A percentile compares a stretch with the other conserved stretches of the same genome.
Conservation (phyloP, 1,284 basidiomycete species). For the Xanthoconium separans region DNA sequence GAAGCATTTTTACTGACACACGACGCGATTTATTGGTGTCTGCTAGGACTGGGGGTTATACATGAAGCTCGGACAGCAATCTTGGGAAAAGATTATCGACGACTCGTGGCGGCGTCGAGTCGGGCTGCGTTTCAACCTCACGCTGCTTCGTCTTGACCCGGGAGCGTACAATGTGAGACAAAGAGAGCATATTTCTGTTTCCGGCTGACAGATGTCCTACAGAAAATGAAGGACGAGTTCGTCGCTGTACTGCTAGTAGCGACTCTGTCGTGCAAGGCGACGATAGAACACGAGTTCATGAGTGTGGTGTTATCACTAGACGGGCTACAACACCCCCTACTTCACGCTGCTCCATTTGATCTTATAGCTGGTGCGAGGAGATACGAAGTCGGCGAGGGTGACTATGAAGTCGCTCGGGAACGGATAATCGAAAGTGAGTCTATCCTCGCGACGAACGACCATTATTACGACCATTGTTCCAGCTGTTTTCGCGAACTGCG, state of each 20-base stretch:
- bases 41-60: conserved; percentile 65
- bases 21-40: conserved; percentile 3
- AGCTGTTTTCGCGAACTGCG: conserved; percentile 28
- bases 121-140: conserved; percentile 68
- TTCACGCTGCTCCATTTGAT: conserved; percentile 36
- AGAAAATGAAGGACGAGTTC: conserved; percentile 56
- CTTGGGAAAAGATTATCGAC: conserved; percentile 61
- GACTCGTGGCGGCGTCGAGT: conserved; percentile 57
- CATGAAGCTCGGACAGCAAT: conserved; percentile 54
- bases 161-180: conserved; percentile 56
- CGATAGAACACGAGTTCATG: conserved; percentile 62
- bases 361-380: conserved; percentile 15
- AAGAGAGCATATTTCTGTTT: neutral
- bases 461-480: conserved; percentile 1
- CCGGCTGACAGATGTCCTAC: conserved; percentile 1
- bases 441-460: neutral
- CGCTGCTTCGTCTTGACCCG: conserved; percentile 64
- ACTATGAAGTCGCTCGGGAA: conserved; percentile 20
- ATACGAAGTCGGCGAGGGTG: conserved; percentile 22
- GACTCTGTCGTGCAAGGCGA: conserved; percentile 50
- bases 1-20: conserved; percentile 14
- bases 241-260: conserved; percentile 57
- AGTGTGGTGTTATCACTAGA: conserved; percentile 53
- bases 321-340: conserved; percentile 50
- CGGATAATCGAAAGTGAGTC: conserved; percentile 30